Percentiles rank a stretch among this genome's conserved stretches.
Conservation (phyloP, 257 asterid species). For the Marsdenia floribunda region DNA sequence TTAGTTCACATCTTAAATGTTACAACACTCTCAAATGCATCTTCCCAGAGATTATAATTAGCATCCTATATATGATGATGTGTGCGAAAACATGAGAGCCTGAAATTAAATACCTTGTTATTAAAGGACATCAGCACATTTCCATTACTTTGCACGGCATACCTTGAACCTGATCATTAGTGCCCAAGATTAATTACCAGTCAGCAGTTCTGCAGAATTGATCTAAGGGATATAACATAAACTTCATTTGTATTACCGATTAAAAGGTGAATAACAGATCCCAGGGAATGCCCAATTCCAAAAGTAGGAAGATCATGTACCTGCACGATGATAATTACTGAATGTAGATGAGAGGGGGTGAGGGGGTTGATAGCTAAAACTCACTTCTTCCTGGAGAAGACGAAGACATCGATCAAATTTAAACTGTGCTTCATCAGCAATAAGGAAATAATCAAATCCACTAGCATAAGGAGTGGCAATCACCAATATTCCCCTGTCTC, state of each 20-base stretch:
- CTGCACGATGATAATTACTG: conserved; percentile 28
- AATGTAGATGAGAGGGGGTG: conserved; percentile 7
- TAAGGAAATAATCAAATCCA: conserved; percentile 88
- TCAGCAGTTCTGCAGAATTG: conserved; percentile 6
- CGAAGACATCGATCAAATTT: conserved; percentile 84
- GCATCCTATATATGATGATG: not conserved
- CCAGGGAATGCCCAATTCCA: conserved; percentile 92
- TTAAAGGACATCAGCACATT: conserved; percentile 84
- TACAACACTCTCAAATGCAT: not conserved
- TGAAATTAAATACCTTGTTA: conserved; percentile 53
- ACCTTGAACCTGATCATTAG: conserved; percentile 72
- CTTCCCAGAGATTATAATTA: not conserved
- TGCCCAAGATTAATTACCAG: conserved; percentile 20
- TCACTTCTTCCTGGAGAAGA: conserved; percentile 59
- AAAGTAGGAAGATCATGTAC: conserved; percentile 73
- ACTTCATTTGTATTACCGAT: conserved; percentile 47
- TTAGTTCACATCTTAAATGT: not conserved
- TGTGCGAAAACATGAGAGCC: conserved; percentile 6
- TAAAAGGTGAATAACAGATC: conserved; percentile 88
- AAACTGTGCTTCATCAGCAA: conserved; percentile 92
- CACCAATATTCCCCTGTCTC: conserved; percentile 73
- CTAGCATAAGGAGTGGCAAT: conserved; percentile 96
- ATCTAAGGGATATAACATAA: conserved; percentile 12
- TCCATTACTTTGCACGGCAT: conserved; percentile 87
- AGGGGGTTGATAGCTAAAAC: conserved; percentile 19